Evolutionary conservation across 225 moss, liverwort and hornwort species (phyloP).

Genomic region (Neckera pumila): DNA sequence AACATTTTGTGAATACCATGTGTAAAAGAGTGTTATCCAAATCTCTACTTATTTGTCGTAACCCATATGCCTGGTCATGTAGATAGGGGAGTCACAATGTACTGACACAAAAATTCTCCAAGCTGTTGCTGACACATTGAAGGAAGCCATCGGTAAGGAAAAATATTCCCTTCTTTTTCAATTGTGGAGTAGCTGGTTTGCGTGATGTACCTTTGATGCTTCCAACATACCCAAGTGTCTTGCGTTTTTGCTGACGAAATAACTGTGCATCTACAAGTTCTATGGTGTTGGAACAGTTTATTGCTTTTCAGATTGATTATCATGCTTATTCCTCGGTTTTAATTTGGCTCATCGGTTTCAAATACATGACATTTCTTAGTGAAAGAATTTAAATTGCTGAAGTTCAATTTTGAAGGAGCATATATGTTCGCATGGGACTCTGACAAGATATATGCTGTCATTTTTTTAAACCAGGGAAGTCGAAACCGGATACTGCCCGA

Average conservation of each 20-base stretch:
- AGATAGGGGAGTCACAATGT: slow-evolving; percentile 94
- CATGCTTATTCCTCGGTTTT: background rate
- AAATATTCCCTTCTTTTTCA: background rate
- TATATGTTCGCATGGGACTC: background rate
- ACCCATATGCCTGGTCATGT: background rate
- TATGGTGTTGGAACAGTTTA: background rate
- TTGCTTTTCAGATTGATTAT: background rate
- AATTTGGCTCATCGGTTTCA: background rate
- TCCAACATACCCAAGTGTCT: background rate
- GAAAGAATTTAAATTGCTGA: background rate
- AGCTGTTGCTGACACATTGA: slow-evolving; percentile 74
- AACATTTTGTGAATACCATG: background rate
- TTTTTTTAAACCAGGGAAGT: slow-evolving; percentile 31
- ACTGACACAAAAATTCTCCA: slow-evolving; percentile 59
- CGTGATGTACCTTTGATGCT: background rate
- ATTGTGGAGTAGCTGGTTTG: background rate
- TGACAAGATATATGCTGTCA: background rate
- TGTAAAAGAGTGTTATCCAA: background rate
- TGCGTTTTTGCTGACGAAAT: background rate
- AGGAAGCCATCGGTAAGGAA: slow-evolving; percentile 68
- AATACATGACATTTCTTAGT: background rate
- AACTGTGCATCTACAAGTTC: background rate
- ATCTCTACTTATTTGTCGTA: background rate
- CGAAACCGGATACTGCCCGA: slow-evolving; percentile 60
- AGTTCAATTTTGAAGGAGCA: background rate